A percentile compares a stretch with the other conserved stretches of the same genome.
phyloP scores from a whole-genome alignment of 2,329 filamentous ascomycete genomes.

The Hypoxylon sp. region DNA sequence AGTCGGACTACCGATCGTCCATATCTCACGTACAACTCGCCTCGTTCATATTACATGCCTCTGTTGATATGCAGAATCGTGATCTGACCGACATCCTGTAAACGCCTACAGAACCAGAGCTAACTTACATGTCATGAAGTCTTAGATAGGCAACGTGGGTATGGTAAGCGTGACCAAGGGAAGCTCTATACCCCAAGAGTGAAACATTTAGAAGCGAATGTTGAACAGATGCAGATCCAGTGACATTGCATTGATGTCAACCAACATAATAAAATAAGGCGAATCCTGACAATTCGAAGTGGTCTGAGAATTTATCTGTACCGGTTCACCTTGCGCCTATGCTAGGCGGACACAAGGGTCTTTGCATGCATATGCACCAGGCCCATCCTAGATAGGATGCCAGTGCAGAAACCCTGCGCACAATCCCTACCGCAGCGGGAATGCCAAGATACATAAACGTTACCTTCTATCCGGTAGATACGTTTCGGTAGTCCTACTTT shows the following conservation, averaged over 20 bases:
- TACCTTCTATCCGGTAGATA: constrained; percentile 8
- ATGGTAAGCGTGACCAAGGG: neutral
- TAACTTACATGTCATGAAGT: neutral
- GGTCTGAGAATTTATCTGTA: neutral
- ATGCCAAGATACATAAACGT: neutral
- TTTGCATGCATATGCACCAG: constrained; percentile 3
- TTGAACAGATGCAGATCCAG: neutral
- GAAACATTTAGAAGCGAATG: too few species aligned
- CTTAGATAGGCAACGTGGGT: neutral
- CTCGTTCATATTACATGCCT: neutral
- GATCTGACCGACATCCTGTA: neutral
- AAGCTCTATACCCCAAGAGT: too few species aligned
- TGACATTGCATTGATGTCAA: neutral
- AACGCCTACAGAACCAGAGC: neutral
- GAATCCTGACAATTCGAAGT: neutral
- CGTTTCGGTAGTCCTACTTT: neutral
- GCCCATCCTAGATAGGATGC: neutral
- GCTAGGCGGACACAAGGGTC: constrained; percentile 4
- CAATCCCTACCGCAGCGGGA: constrained; percentile 1
- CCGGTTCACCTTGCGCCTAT: neutral
- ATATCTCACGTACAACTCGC: neutral
- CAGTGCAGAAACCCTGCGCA: neutral
- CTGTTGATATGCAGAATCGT: neutral
- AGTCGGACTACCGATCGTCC: neutral
- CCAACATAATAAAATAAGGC: neutral